Percentiles rank a stretch among this genome's conserved stretches.
These are phyloP conservation scores for Guyanaporus albipodus DNA, from an alignment of 768 basidiomycete species.

Conservation along the genomic window DNA sequence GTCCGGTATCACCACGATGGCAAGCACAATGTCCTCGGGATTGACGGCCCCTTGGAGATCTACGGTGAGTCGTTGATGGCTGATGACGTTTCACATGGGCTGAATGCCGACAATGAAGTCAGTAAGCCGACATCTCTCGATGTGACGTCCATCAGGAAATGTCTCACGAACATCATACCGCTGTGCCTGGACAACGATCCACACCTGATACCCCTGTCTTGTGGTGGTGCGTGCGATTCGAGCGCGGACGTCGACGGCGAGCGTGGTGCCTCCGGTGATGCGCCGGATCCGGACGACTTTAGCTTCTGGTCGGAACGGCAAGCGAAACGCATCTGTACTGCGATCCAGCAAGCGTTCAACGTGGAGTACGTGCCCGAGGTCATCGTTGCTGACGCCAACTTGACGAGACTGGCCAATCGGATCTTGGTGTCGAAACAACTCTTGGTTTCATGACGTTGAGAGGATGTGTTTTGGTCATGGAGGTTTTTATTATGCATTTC, in stretches of 20 bases:
- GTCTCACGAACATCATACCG: constrained; percentile 73
- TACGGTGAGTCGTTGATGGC: constrained; percentile 57
- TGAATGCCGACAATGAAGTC: constrained; percentile 40
- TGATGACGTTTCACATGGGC: background rate
- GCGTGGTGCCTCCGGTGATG: constrained; percentile 27
- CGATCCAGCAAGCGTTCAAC: constrained; percentile 76
- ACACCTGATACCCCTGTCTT: constrained; percentile 70
- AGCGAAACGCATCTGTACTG: constrained; percentile 81
- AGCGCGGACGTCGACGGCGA: constrained; percentile 9
- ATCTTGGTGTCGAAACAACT: constrained; percentile 76
- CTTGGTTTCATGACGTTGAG: constrained; percentile 25
- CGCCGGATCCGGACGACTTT: constrained; percentile 86
- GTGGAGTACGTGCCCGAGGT: constrained; percentile 91
- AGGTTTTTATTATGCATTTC: background rate
- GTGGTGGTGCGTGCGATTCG: constrained; percentile 37
- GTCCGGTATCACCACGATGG: constrained; percentile 94
- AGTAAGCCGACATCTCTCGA: constrained; percentile 62
- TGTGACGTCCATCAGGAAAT: constrained; percentile 59
- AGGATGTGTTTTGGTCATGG: background rate
- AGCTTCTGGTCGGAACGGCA: constrained; percentile 89
- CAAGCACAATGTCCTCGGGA: constrained; percentile 91
- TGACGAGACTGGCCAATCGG: constrained; percentile 77
- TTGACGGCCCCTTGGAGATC: constrained; percentile 84
- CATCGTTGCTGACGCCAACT: constrained; percentile 89
- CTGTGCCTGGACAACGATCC: constrained; percentile 86